Base-by-base conservation (phyloP, 192 early-diverging fungal genomes). In the Irineochytrium annulatum region DNA sequence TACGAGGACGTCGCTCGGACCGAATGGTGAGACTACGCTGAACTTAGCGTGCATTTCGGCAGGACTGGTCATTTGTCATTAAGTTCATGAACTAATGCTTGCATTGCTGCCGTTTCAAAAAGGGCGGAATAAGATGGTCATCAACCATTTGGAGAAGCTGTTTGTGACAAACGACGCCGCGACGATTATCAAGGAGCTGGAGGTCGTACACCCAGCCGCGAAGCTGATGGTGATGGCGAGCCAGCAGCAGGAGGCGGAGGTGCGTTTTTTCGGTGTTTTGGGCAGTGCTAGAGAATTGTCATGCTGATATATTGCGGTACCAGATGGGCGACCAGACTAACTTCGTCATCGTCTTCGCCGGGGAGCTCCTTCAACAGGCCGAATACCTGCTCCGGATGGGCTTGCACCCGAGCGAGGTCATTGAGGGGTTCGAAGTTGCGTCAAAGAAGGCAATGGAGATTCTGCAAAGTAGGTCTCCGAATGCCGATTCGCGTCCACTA, bases 91-190 rank as follows among this genome's bases (percentile, higher is more conserved):
- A n/a, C 34, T 34, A n/a, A 20, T 26, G 22, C n/a, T 43, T 26
- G 33, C 26, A n/a, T 56, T 44, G 24, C 6, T 39, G 22, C 33
- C 3, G 63, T 26, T 24, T 35, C 39, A 31, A 24, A 52, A 54
- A 91, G 90, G 90, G 32, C 89, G 94, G 62, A 98, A 98, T 80
- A 98, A 98, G 75, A 97, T 98, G 88, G 91, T 98, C 34, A 93
- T 98, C 73, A 98, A 98, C 73, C 95, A 98, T 71, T 77, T 95
- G 59, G 93, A 95, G 64, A 97, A 97, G 81, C 82, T 98, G 34
- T 94, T 98, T 75, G 94, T 98, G 28, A 98, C 95, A 41, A 92
- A 87, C 79, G 95, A 98, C 73, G 95, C 95, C n/a, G 94, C 94
- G 13, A 97, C 95, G 43, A 98, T 98, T 61, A 95, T 97, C 65